Evolutionary conservation across 208 protist species (phyloP).

Genomic region (Dictyostelium gargantuum): DNA sequence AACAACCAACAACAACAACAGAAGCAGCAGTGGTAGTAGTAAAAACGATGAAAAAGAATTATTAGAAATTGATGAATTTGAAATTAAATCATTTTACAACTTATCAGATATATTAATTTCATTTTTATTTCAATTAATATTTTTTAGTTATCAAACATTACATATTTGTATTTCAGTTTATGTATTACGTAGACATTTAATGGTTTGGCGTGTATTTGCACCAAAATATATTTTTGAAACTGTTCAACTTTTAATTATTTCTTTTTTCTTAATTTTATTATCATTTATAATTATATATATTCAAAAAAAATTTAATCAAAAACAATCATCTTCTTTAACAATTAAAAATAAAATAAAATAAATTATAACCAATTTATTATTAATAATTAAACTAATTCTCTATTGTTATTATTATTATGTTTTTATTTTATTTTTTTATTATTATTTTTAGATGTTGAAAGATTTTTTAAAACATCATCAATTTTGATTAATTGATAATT

Average conservation of each 20-base stretch:
- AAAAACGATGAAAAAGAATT: neutral
- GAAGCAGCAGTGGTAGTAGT: no score
- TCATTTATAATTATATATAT: neutral
- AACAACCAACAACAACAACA: no score
- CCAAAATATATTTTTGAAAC: conserved; percentile 79
- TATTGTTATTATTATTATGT: neutral
- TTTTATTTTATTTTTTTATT: neutral
- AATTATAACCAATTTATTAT: neutral
- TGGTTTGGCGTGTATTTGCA: conserved; percentile 80
- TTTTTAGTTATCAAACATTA: conserved; percentile 61
- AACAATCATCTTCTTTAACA: no score
- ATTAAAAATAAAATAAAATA: neutral
- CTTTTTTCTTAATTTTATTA: conserved; percentile 25
- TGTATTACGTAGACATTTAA: conserved; percentile 71
- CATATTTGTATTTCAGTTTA: conserved; percentile 64
- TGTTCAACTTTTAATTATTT: conserved; percentile 17
- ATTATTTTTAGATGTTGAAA: neutral
- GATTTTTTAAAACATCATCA: no score
- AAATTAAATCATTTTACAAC: neutral
- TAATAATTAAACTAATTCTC: neutral
- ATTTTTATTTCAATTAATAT: conserved; percentile 26
- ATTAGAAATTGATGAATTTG: neutral
- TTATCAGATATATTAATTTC: conserved; percentile 8
- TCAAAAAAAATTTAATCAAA: neutral
- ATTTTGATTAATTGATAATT: conserved; percentile 3